Base-by-base conservation (phyloP, 78 protist genomes). In the Isochrysis galbana region DNA sequence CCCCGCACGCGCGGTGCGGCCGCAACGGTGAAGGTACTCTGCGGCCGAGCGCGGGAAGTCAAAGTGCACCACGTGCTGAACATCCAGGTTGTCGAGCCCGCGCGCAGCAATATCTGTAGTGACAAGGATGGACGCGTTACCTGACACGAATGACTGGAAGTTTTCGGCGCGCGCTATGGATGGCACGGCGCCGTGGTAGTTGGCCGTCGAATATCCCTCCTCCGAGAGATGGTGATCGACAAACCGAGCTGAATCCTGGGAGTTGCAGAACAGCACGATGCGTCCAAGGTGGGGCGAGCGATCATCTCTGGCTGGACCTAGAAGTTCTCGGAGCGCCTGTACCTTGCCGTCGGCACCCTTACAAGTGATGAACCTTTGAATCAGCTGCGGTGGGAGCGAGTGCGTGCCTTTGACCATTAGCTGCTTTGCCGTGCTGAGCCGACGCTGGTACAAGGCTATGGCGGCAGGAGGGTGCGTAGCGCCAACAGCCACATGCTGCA, bases 1-100 rank as follows among this genome's bases (percentile, higher is more conserved):
- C 26, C 97, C 97, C 0, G 97, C 97, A 54, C 97, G 94, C 23
- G 95, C 97, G 2, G 97, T 96, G 72, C 97, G 89, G 45, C 97
- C 97, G 41, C 90, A 88, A n/a, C 97, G 92, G 90, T 96, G 97
- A 25, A 96, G 34, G 89, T 95, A 96, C 90, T 96, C 97, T 23
- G 51, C 55, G 36, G 88, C 54, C 26, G 21, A 23, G 5, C 26
- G 14, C 26, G 88, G n/a, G 51, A 80, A 80, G 55, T 80, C 88
- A 29, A 80, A 80, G 25, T 80, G 88, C 29, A 80, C 78, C 39
- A 36, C 90, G 48, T 87, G 90, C 32, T 39, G 34, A 14, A 91
- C 86, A 23, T 91, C 29, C 29, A 91, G 74, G 36, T 48, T 47
- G 83, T 95, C 96, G n/a, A 96, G 89, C 21, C 97, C 97, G 78